Evolutionary conservation across 1,284 basidiomycete genomes (phyloP), one percentile per base, ranked within the genome.

Genomic region (Microbotryomycetes sp.): DNA sequence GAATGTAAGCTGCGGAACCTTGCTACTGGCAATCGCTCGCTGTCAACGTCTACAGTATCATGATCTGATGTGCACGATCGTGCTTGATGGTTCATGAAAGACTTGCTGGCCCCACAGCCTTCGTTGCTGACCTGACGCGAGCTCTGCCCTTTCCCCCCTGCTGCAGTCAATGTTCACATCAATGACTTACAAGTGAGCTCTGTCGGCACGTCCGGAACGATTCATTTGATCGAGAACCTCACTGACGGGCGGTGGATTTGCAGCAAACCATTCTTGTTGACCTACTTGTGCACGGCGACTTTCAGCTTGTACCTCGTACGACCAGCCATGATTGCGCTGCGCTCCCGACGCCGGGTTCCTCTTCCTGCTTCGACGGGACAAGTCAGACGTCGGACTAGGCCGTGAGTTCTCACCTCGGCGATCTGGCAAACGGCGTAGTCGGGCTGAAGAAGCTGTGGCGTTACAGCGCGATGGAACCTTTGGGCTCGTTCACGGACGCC

Each of bases 231-330:
- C n/a, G n/a, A n/a, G n/a, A n/a, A n/a, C 22, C 25, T 42, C 19
- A 31, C 56, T 52, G 28, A 62, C 22, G 45, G 6, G 23, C 23
- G 12, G n/a, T 2, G 4, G 1, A 16, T n/a, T 32, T 26, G 30
- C 56, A 62, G 76, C 75, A 68, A 73, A 60, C 71, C 67, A 2
- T 78, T 78, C 58, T 71, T 74, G 19, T 71, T 91, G 50, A 96
- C 92, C 2, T 96, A 92, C 71, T 78, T 91, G 71, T 90, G 86
- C 75, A 94, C 92, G 0, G 86, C 89, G 60, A 82, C 88, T 9
- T 98, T 97, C 75, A 79, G 85, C n/a, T 71, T 94, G 22, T 97
- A 97, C 77, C 84, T 98, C 28, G 71, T 97, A 9, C 90, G 58
- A 45, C 69, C 69, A 3, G 68, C 91, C 0, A 42, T 42, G 19